Base-by-base conservation (phyloP, 345 rosid genomes). In the Hibiscus mutabilis region DNA sequence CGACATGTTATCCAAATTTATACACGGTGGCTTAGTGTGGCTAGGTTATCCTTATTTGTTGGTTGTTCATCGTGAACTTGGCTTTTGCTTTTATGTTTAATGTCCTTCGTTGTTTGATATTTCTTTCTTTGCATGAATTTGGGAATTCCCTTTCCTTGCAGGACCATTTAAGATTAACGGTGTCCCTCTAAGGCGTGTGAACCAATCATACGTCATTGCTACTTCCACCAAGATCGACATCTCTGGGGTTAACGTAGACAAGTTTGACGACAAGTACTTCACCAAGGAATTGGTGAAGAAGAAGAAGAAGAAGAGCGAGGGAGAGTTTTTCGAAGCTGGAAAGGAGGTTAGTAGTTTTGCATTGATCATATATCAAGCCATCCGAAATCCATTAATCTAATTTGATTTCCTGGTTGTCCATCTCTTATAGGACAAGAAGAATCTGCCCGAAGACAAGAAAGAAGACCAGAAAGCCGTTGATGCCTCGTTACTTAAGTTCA, bases 121-220 rank as follows among this genome's bases (percentile, higher is more conserved):
- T 21, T 62, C 10, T 16, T 24, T 14, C 35, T 12, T 42, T 58
- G 13, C 47, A 25, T 37, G 58, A 62, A 33, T 33, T 35, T 4
- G 25, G 22, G 16, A 61, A 7, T 27, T 64, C 65, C 27, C 5
- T 16, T 24, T 14, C 24, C 1, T 42, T 46, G 22, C 74, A 90
- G 94, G 97, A n/a, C 97, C 92, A 60, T 91, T 86, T 80, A 88
- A 86, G 89, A 74, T 89, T 47, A 91, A 91, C 33, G 92, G 91
- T 66, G 94, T 91, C 35, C 97, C 94, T 47, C 46, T 89, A 37
- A 80, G 92, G 59, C 81, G 89, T 24, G 97, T 87, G 22, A 89
- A 86, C 79, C 94, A 87, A 56, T 70, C 88, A 2, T 91, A 87
- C 37, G 87, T 84, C 37, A 81, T 89, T 58, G 94, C 83, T 35